These are phyloP conservation scores for Discostella stelligeroides DNA, from an alignment of 108 stramenopile species.

Conservation along the genomic window DNA sequence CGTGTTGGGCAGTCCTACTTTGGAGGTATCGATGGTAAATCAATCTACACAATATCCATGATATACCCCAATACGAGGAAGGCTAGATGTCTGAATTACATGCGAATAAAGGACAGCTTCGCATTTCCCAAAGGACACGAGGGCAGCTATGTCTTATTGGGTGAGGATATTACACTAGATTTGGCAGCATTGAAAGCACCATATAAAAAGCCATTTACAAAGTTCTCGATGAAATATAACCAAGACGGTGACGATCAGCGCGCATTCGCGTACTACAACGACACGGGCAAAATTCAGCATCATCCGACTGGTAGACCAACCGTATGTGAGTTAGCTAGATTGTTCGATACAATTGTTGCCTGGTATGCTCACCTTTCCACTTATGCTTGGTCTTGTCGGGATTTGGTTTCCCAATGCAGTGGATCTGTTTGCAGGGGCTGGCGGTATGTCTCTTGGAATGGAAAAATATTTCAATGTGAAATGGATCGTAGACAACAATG, in stretches of 20 bases:
- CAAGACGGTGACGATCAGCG: constrained; percentile 29
- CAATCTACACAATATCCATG: constrained; percentile 36
- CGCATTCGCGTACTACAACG: constrained; percentile 27
- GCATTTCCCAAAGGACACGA: constrained; percentile 39
- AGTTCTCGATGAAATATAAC: constrained; percentile 25
- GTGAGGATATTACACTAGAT: constrained; percentile 21
- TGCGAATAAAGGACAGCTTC: constrained; percentile 27
- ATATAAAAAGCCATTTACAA: constrained; percentile 4
- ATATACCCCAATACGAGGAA: constrained; percentile 16
- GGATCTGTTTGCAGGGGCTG: constrained; percentile 52
- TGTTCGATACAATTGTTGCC: neutral
- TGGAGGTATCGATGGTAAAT: neutral
- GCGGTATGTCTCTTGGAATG: constrained; percentile 52
- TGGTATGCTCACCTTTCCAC: neutral
- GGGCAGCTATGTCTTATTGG: constrained; percentile 18
- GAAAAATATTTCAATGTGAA: constrained; percentile 49
- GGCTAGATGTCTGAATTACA: constrained; percentile 29
- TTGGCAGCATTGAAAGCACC: constrained; percentile 25
- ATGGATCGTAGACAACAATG: constrained; percentile 46
- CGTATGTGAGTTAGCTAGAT: constrained; percentile 18
- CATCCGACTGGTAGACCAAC: constrained; percentile 32
- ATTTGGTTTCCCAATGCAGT: constrained; percentile 5
- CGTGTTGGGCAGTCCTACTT: constrained; percentile 43
- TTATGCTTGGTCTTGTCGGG: neutral
- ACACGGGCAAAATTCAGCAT: constrained; percentile 23